Conservation (phyloP, 345 rosid genomes). For the Salix caprea region DNA sequence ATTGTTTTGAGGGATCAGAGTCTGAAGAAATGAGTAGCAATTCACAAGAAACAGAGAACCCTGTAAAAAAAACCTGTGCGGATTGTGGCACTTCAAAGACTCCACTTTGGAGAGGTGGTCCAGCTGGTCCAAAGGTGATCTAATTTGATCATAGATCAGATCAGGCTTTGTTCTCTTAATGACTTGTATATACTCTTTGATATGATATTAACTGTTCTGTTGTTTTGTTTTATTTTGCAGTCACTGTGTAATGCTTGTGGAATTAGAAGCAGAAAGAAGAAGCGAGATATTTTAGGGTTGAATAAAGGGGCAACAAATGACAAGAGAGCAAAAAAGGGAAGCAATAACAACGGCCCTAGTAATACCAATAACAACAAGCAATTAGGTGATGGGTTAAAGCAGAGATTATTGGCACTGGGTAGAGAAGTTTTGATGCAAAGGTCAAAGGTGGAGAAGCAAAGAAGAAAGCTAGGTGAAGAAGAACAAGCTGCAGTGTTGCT, state of each 20-base stretch:
- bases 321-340: slow-evolving; percentile 40
- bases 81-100: slow-evolving; percentile 91
- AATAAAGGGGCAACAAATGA: slow-evolving; percentile 40
- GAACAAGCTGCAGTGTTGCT: slow-evolving; percentile 88
- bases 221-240: slow-evolving; percentile 29
- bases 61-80: slow-evolving; percentile 64
- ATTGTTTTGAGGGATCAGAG: slow-evolving; percentile 10
- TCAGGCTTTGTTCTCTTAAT: background rate
- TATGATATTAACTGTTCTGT: background rate
- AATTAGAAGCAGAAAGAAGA: slow-evolving; percentile 90
- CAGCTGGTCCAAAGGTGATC: slow-evolving; percentile 91
- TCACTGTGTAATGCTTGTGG: slow-evolving; percentile 97
- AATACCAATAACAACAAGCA: slow-evolving; percentile 5
- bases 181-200: background rate
- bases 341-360: background rate
- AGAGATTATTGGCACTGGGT: slow-evolving; percentile 58
- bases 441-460: slow-evolving; percentile 51
- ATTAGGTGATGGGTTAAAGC: slow-evolving; percentile 55
- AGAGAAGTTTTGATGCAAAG: slow-evolving; percentile 46
- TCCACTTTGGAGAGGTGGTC: slow-evolving; percentile 98
- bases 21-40: slow-evolving; percentile 16
- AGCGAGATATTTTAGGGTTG: slow-evolving; percentile 46
- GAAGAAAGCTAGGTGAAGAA: slow-evolving; percentile 67
- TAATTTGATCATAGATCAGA: background rate
- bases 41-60: slow-evolving; percentile 24